Percentiles rank a stretch among this genome's conserved stretches.
phyloP scores from a whole-genome alignment of 192 early-diverging fungal genomes.

The Gorgonomyces haynaldii region DNA sequence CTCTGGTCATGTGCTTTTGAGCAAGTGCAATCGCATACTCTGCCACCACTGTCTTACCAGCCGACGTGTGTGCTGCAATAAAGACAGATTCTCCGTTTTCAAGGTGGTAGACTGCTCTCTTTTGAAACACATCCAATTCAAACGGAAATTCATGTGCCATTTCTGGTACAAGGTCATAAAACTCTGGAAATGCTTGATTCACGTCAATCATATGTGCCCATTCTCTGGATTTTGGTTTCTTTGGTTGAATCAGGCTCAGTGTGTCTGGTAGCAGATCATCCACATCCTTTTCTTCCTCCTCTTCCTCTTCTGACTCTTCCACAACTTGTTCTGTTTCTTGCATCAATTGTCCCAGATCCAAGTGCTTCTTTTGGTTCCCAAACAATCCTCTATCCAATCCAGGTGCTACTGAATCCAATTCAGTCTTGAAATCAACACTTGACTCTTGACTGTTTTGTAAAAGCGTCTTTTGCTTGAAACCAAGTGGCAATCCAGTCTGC shows the following conservation, averaged over 20 bases:
- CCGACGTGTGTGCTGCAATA: conserved; percentile 96
- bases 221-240: conserved; percentile 14
- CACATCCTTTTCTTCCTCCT: conserved; percentile 16
- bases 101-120: conserved; percentile 89
- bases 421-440: conserved; percentile 18
- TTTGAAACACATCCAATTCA: conserved; percentile 95
- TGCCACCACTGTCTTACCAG: conserved; percentile 97
- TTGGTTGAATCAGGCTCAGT: background rate
- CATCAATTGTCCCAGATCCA: background rate
- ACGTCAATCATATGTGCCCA: conserved; percentile 94
- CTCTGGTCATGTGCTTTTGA: conserved; percentile 85
- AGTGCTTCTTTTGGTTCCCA: conserved; percentile 18
- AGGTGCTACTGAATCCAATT: conserved; percentile 47
- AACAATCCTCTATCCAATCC: conserved; percentile 59
- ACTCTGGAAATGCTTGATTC: conserved; percentile 75
- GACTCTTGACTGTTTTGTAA: too few relatives aligned
- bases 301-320: conserved; percentile 8
- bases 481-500: too few relatives aligned
- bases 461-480: too few relatives aligned
- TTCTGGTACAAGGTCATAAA: conserved; percentile 79
- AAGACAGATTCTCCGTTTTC: conserved; percentile 94
- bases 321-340: background rate
- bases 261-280: conserved; percentile 11
- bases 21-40: conserved; percentile 95
- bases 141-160: conserved; percentile 82